Evolutionary conservation across 1,284 basidiomycete species (phyloP).

Genomic region (Pseudozyma hubeiensis): DNA sequence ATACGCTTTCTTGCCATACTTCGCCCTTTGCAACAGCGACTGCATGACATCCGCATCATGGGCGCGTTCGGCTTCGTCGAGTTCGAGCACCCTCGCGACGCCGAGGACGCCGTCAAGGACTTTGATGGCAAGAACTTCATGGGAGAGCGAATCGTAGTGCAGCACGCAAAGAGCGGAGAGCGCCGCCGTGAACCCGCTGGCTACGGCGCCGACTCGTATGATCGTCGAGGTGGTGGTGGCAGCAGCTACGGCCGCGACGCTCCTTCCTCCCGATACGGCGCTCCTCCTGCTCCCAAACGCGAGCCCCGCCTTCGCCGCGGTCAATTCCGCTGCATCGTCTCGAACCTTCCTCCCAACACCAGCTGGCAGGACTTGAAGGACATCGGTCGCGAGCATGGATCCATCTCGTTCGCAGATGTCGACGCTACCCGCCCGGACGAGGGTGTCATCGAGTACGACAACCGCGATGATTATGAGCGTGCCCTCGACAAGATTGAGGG

Average conservation of each 20-base stretch:
- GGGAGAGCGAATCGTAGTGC: conserved; percentile 66
- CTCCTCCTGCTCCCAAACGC: conserved; percentile 41
- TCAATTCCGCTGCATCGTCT: conserved; percentile 61
- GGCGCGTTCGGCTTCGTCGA: conserved; percentile 66
- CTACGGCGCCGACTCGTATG: conserved; percentile 45
- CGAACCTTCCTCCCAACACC: conserved; percentile 86
- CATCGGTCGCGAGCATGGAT: conserved; percentile 89
- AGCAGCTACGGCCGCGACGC: conserved; percentile 42
- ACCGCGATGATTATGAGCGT: conserved; percentile 65
- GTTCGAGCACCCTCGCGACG: conserved; percentile 66
- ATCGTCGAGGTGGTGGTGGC: conserved; percentile 38
- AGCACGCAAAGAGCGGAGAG: conserved; percentile 62
- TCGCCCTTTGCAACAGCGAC: conserved; percentile 22
- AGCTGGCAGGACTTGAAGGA: conserved; percentile 99
- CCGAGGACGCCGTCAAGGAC: conserved; percentile 66
- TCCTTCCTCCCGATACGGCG: conserved; percentile 47
- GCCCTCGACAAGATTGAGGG: conserved; percentile 67
- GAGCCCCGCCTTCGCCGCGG: conserved; percentile 58
- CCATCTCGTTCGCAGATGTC: conserved; percentile 65
- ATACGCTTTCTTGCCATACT: background rate
- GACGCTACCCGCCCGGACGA: conserved; percentile 64
- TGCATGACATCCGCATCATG: conserved; percentile 65
- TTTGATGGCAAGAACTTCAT: conserved; percentile 66
- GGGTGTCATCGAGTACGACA: conserved; percentile 67
- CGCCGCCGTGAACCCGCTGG: conserved; percentile 51